Evolutionary conservation across 768 basidiomycete genomes (phyloP), one percentile per base, ranked within the genome.

Genomic region (Russula virescens): DNA sequence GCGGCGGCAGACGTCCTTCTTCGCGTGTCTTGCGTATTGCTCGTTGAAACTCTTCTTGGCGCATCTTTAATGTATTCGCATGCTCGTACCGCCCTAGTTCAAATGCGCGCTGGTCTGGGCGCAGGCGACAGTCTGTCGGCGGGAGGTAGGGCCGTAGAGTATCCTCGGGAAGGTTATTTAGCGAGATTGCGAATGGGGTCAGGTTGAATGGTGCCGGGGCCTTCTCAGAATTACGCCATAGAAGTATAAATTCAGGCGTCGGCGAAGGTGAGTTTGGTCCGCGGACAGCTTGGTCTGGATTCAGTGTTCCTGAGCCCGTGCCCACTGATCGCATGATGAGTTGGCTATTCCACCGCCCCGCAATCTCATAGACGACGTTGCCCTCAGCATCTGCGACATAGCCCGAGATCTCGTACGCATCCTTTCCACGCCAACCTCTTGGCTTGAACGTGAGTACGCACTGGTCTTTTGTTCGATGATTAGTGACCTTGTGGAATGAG

Each of bases 401-500:
- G 1, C 95, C 96, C 2, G 88, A 89, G 71, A 98, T 94, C 74
- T 98, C 96, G 69, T 81, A 94, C 0, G 94, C 93, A 64, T 96
- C 89, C 68, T 84, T 89, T 10, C 91, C 93, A 58, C 93, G 79
- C 95, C 95, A 98, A 3, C 94, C 93, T 60, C 94, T 83, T 3
- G 95, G 95, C 75, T 98, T 98, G 80, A 98, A 98, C 3, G 93
- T 95, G 25, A 98, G 77, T 0, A 90, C 78, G 67, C 94, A 97
- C 52, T 81, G 83, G 68, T 98, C 94, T 9, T 85, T 83, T 0
- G 94, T 98, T 8, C 92, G 84, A 71, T 98, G 94, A 68, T 98
- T 98, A 43, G 85, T 89, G 62, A 91, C 74, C 89, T 87, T 68
- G 26, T 65, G 21, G 45, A 21, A 52, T 35, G 5, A 26, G 51